A percentile compares a stretch with the other conserved stretches of the same genome.
These are phyloP conservation scores for Bisporella sp. DNA, from an alignment of 2,329 filamentous ascomycete species.

Conservation along the genomic window DNA sequence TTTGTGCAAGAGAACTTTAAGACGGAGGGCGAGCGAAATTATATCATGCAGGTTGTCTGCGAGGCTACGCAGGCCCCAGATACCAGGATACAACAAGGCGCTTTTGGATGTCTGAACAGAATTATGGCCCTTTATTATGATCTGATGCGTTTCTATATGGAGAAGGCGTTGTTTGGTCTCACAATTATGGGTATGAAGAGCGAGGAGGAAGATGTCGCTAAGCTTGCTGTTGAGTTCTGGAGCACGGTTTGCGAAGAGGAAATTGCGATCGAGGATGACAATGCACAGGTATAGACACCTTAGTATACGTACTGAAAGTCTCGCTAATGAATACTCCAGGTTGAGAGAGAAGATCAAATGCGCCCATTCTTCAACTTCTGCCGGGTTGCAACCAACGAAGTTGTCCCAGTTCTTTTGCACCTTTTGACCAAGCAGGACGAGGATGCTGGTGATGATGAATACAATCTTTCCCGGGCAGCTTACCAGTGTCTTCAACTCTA, in stretches of 20 bases:
- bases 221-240: slow-evolving; percentile 98
- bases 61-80: slow-evolving; percentile 95
- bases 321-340: slow-evolving; percentile 9
- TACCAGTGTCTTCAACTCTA: slow-evolving; percentile 97
- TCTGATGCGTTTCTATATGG: slow-evolving; percentile 99
- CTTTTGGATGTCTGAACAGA: slow-evolving; percentile 94
- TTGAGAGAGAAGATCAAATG: slow-evolving; percentile 44
- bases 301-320: neutral
- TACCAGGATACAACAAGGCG: slow-evolving; percentile 84
- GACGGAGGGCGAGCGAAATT: slow-evolving; percentile 97
- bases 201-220: slow-evolving; percentile 94
- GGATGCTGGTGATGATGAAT: slow-evolving; percentile 93
- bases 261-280: slow-evolving; percentile 96
- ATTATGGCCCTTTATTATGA: slow-evolving; percentile 99
- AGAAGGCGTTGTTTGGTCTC: slow-evolving; percentile 95
- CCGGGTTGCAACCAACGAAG: slow-evolving; percentile 84
- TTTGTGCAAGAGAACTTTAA: slow-evolving; percentile 99
- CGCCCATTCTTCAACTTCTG: slow-evolving; percentile 95
- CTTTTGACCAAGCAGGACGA: slow-evolving; percentile 96
- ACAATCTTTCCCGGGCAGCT: slow-evolving; percentile 89
- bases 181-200: slow-evolving; percentile 99
- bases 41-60: slow-evolving; percentile 99
- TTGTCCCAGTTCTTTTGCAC: slow-evolving; percentile 82
- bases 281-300: slow-evolving; percentile 55
- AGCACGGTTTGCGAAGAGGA: slow-evolving; percentile 99